A percentile compares a stretch with the other conserved stretches of the same genome.
Evolutionary conservation across 768 basidiomycete species (phyloP).

Genomic region (Leccinum fibrillosum): DNA sequence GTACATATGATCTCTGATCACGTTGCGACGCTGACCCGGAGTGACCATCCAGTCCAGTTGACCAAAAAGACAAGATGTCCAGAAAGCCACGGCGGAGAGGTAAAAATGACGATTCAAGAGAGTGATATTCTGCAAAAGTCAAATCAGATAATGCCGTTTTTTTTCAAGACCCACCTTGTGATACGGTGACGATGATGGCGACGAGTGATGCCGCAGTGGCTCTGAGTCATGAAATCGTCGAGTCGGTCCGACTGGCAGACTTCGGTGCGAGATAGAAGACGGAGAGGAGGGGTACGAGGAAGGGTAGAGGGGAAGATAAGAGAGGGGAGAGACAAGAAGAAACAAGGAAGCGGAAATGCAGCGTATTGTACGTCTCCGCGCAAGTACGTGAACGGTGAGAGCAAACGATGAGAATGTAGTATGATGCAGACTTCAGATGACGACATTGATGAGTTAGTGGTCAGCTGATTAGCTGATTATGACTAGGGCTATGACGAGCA

Average conservation of each 20-base stretch:
- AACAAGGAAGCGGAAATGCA: neutral
- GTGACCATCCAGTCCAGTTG: no score
- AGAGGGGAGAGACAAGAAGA: neutral
- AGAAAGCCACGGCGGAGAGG: neutral
- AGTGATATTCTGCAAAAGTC: neutral
- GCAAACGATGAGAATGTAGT: no score
- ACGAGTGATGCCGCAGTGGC: neutral
- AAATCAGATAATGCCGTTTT: neutral
- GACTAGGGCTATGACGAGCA: neutral
- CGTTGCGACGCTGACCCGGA: neutral
- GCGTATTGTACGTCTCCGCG: neutral
- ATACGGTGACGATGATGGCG: neutral
- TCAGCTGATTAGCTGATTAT: neutral
- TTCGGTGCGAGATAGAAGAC: neutral
- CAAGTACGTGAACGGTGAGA: neutral
- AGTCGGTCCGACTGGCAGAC: neutral
- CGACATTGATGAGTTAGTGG: no score
- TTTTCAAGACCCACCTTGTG: neutral
- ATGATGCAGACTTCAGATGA: neutral
- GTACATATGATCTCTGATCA: neutral
- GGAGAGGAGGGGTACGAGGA: neutral
- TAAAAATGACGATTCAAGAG: neutral
- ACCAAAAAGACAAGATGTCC: no score
- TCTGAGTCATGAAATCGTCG: neutral
- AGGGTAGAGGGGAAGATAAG: neutral